Base-by-base conservation (phyloP, 31 red algal genomes). In the Porphyra umbilicalis region DNA sequence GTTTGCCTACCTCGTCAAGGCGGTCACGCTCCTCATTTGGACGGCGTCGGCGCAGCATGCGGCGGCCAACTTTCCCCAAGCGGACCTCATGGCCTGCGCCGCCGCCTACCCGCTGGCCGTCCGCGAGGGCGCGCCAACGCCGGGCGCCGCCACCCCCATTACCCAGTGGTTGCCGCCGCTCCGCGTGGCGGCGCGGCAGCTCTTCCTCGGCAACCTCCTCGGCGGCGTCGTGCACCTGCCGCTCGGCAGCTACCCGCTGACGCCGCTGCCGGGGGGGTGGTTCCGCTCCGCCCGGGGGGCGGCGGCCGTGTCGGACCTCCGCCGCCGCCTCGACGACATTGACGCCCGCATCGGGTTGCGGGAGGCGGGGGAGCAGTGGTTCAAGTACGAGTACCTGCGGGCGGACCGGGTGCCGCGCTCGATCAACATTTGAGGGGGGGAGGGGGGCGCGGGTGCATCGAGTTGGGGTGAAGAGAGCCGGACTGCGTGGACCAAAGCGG, bases 41-140 rank as follows among this genome's bases (percentile, higher is more conserved):
- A 75, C 85, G 0, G 85, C 36, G 76, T 83, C 79, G 20, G 79
- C 82, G 35, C 85, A 87, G 32, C 85, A 87, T 80, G 85, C 85
- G 10, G 85, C 85, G 13, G 85, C 82, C 39, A 87, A 87, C 78
- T 88, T 88, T 38, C 86, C 86, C 34, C 86, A 88, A 38, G 38
- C 15, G 6, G 34, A 34, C 38, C 75, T 83, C 7, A 88, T 88
- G 86, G 68, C 86, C 35, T 83, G 79, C 80, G 86, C 86, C 76
- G 81, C 86, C 15, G 86, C 86, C 20, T 29, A 44, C 11, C 36
- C 42, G 30, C 81, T 80, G 39, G 86, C 75, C 34, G 81, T 81
- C 36, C 82, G 78, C 32, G 13, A 34, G 37, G 34, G 25, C 9
- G 39, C 79, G n/a, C 85, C 85, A 6, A 10, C 14, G 9, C 46